Evolutionary conservation across 371 early-diverging fungal genomes (phyloP), one percentile per base, ranked within the genome.

Genomic region (Rhizopus arrhizus): DNA sequence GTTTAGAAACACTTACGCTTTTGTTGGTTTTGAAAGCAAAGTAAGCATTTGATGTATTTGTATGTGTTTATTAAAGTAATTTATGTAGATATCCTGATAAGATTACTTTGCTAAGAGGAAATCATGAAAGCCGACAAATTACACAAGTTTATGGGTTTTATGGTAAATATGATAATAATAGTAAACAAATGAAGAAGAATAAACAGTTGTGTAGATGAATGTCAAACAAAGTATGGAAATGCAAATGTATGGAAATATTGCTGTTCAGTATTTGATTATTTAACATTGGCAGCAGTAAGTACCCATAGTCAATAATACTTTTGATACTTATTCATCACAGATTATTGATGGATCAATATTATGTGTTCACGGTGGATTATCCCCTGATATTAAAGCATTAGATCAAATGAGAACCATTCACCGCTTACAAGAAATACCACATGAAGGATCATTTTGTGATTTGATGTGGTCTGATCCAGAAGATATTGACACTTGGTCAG

Each of bases 111-210:
- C 80, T 99, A 65, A 89, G 99, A 66, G 99, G 99, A 53, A 99
- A 99, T 82, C 99, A 99, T 80, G 99, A 99, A 76, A 91, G 92
- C 58, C 83, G 99, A 50, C 98, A 99, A 74, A 99, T 99, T 65
- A 99, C 99, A 4, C 97, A 99, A 81, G 99, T 99, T 11, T 99
- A 99, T 75, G 99, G 99, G 22, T 99, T 99, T 75, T 99, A 98
- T 81, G 80, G 78, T 78, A 75, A 57, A 6, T 38, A 42, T 7
- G 3, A 5, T 16, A 0, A 13, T 5, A 13, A n/a, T 10, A 13
- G n/a, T 1, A 29, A 32, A 36, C 6, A 48, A 29, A 48, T 48
- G 16, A 28, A 28, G 92, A 94, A 28, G 92, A 98, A 62, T 65
- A 93, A 92, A 73, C 97, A 28, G 16, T 10, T 15, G 43, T 5